Conservation (phyloP, 257 asterid genomes). For the Solanum virginianum region DNA sequence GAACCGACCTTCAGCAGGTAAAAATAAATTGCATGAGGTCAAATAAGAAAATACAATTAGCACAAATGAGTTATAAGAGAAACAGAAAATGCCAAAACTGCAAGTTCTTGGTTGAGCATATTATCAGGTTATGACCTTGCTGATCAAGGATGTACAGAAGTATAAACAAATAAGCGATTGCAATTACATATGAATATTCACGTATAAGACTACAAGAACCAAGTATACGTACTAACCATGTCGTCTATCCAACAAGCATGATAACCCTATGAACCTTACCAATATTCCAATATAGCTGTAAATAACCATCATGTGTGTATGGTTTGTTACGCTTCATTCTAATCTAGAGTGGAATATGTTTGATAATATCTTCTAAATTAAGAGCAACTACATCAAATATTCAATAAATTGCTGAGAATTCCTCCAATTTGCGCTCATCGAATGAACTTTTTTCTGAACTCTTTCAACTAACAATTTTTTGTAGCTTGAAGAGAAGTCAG, state of each 20-base stretch:
- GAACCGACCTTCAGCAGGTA: slow-evolving; percentile 60
- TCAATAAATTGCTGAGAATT: background rate
- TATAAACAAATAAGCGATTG: background rate
- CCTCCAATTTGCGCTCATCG: background rate
- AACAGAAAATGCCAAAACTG: background rate
- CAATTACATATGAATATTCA: background rate
- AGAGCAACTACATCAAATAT: background rate
- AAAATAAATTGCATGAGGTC: background rate
- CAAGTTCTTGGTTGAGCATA: background rate
- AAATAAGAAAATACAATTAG: background rate
- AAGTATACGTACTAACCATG: background rate
- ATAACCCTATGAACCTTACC: background rate
- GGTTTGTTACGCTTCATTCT: background rate
- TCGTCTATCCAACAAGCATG: background rate
- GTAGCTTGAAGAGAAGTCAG: background rate
- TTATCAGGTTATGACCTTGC: background rate
- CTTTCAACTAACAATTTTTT: background rate
- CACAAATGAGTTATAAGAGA: background rate
- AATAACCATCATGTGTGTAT: background rate
- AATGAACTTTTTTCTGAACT: background rate
- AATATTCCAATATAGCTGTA: background rate
- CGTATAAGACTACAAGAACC: background rate
- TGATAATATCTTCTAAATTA: background rate
- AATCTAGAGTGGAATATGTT: background rate
- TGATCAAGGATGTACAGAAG: background rate